Base-by-base conservation (phyloP, 2,329 filamentous ascomycete species). In the Paraphaeosphaeria sporulosa region DNA sequence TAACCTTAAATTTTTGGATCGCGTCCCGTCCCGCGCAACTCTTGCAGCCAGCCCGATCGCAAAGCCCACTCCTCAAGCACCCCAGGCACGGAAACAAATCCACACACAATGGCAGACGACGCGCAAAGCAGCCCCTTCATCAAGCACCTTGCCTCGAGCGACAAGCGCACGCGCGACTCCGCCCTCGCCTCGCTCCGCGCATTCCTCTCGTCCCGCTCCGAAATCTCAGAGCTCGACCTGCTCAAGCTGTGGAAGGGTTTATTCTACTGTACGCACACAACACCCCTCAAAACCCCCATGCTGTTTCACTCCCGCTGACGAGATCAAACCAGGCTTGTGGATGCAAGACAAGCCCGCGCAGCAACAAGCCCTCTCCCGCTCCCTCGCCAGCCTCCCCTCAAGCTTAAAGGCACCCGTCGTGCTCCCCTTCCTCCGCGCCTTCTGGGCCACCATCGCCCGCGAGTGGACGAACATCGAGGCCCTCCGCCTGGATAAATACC, bases 191-290 rank as follows among this genome's bases (percentile, higher is more conserved):
- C 90, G 50, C 88, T 98, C 30, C 87, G 89, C 66, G 85, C 87
- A 52, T 97, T 92, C 83, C 89, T 98, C 75, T 85, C 87, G 63
- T 84, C 86, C 62, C 85, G 86, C 43, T 69, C 82, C 78, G 57
- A 84, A 56, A 86, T 97, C 62, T 81, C 86, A 19, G 82, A 86
- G 43, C 78, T 90, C 66, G 93, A 97, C 65, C 83, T 92, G 52
- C 83, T 94, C 62, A 97, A 97, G 82, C 86, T 98, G 66, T 97
- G 93, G 93, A 96, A 96, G 76, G 94, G 93, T 5, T 86, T 98
- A 21, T 97, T 95, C 83, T 97, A 93, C 84, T 88, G 86, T 86
- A 81, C 56, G 81, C 38, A 27, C 25, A 27, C 25, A 27, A 46
- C 36, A n/a, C 40, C 1, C 23, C 56, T 10, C 17, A 30, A 17